Evolutionary conservation across 1,284 basidiomycete genomes (phyloP), one percentile per base, ranked within the genome.

Genomic region (Ganoderma resinaceum): DNA sequence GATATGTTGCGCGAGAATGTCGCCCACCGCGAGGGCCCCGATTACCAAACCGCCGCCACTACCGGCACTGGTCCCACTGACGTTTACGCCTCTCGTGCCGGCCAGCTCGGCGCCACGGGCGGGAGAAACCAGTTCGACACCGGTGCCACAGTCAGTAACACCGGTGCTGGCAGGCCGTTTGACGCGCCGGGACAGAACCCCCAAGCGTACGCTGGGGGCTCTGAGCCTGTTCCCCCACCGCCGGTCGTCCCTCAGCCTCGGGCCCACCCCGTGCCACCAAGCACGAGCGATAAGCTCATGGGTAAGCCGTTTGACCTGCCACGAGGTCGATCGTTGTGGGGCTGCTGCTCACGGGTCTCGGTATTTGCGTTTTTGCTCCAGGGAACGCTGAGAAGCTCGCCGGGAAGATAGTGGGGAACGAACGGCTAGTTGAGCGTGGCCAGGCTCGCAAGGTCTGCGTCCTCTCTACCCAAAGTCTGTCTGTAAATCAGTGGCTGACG

Each of bases 341-440:
- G 16, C 26, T n/a, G 31, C 12, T n/a, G 23, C 43, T 61, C 11
- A 60, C 37, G 43, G 20, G 33, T 35, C 20, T 7, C 18, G 7
- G 8, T 46, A 23, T 23, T 23, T 23, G 43, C 43, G 23, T 40
- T 20, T 29, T 3, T 3, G 31, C 18, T 53, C n/a, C 40, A 78
- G 77, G 78, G 16, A 69, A 49, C 37, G 40, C 71, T 46, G 76
- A 79, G 74, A 77, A 77, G 67, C 66, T 72, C 55, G 70, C 76
- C 16, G 78, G 73, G 7, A 63, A 62, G 61, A 38, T 69, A 20
- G 31, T 66, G 16, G 63, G 70, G 26, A 69, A 62, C 65, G n/a
- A 55, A 26, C 61, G 60, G 37, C 38, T 72, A 61, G 67, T 63
- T 59, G 66, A 65, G 63, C 70, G 67, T 37, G 70, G 70, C 35